phyloP scores from a whole-genome alignment of 257 asterid genomes.

The Solanum arcanum region DNA sequence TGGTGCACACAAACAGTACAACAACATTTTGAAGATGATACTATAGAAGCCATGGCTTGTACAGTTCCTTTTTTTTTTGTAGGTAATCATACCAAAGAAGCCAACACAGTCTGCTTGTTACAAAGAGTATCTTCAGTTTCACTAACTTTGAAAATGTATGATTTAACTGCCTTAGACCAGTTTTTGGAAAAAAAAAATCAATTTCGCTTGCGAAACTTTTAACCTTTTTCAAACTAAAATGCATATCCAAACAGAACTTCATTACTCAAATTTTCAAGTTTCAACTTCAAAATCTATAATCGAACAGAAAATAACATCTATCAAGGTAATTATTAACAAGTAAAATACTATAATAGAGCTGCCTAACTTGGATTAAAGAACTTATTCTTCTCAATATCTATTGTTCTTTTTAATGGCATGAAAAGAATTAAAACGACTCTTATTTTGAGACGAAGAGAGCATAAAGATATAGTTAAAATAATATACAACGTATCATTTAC shows the following conservation, averaged over 20 bases:
- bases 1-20: not conserved
- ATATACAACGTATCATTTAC: not conserved
- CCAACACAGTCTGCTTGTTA: not conserved
- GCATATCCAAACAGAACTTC: not conserved
- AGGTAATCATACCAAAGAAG: not conserved
- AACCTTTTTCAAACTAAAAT: not conserved
- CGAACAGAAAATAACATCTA: not conserved
- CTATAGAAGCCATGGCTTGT: not conserved
- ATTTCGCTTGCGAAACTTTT: not conserved
- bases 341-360: not conserved
- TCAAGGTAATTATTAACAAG: not conserved
- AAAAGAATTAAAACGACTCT: not conserved
- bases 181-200: not conserved
- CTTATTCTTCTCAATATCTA: not conserved
- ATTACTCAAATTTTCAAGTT: not conserved
- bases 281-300: not conserved
- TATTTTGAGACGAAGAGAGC: not conserved
- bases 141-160: not conserved
- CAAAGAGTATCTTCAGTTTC: not conserved
- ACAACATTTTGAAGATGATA: not conserved
- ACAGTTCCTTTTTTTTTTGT: too few relatives aligned
- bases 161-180: not conserved
- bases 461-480: not conserved
- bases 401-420: not conserved
- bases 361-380: not conserved